Conservation (phyloP, 148 eudicot genomes). For the Diospyros kaki region DNA sequence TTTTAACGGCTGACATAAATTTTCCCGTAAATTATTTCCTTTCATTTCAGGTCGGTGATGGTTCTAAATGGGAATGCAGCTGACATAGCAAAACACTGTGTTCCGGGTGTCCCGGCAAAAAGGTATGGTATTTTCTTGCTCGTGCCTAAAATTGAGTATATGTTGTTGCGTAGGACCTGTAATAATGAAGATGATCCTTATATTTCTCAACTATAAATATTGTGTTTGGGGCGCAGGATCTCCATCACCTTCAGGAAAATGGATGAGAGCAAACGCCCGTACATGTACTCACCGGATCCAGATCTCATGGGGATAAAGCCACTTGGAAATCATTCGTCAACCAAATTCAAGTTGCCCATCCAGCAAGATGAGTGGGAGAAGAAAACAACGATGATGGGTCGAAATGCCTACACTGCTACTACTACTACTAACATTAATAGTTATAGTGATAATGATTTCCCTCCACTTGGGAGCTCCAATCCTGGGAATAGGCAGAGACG, state of each 20-base stretch:
- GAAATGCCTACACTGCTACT: too few relatives aligned
- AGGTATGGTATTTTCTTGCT: slow-evolving; percentile 25
- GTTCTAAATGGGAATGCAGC: slow-evolving; percentile 60
- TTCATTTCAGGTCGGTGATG: slow-evolving; percentile 48
- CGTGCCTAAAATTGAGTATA: background rate
- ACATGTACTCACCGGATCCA: slow-evolving; percentile 34
- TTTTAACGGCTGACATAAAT: too few relatives aligned
- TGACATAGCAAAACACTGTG: slow-evolving; percentile 54
- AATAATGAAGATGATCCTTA: too few relatives aligned
- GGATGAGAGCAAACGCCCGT: slow-evolving; percentile 54
- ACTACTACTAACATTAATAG: too few relatives aligned
- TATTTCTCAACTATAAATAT: too few relatives aligned
- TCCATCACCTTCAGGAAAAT: slow-evolving; percentile 64
- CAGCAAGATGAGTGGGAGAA: slow-evolving; percentile 19
- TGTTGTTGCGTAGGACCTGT: too few relatives aligned
- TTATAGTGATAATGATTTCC: slow-evolving; percentile 42
- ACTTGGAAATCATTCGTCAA: slow-evolving; percentile 20
- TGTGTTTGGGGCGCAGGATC: slow-evolving; percentile 32
- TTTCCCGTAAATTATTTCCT: too few relatives aligned
- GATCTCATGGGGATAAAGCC: slow-evolving; percentile 42
- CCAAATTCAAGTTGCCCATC: slow-evolving; percentile 13
- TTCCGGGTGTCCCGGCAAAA: slow-evolving; percentile 58
- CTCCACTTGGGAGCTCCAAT: slow-evolving; percentile 33
- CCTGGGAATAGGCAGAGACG: slow-evolving; percentile 12
- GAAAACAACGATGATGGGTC: background rate